These are phyloP conservation scores for Teratosphaeria nubilosa DNA, from an alignment of 2,329 filamentous ascomycete genomes.

Conservation along the genomic window DNA sequence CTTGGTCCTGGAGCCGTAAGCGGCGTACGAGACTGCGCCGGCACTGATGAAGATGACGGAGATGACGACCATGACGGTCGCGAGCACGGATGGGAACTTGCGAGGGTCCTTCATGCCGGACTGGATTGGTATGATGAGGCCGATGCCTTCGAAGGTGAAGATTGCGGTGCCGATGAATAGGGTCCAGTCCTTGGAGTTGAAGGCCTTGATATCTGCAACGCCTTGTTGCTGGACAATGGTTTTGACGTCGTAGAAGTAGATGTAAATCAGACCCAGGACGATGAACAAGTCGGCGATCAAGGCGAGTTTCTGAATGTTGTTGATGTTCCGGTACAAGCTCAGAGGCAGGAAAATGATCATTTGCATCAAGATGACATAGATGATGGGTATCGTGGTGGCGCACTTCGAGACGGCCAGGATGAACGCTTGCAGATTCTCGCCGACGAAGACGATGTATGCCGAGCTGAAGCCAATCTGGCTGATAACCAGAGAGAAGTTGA, in stretches of 20 bases:
- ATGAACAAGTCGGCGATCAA: conserved; percentile 92
- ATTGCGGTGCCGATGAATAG: conserved; percentile 98
- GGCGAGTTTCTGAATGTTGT: conserved; percentile 91
- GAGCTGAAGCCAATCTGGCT: conserved; percentile 93
- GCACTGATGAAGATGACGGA: conserved; percentile 83
- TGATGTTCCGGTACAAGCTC: conserved; percentile 89
- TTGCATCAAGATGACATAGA: conserved; percentile 85
- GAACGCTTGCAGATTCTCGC: conserved; percentile 90
- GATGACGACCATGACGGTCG: conserved; percentile 88
- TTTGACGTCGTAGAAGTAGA: conserved; percentile 89
- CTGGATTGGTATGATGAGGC: conserved; percentile 95
- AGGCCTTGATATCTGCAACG: conserved; percentile 74
- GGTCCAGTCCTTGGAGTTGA: conserved; percentile 89
- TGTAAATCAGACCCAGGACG: conserved; percentile 77
- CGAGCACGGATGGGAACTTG: conserved; percentile 84
- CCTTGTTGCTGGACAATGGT: conserved; percentile 66
- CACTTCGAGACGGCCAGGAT: conserved; percentile 86
- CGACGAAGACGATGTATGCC: conserved; percentile 94
- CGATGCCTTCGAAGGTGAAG: conserved; percentile 97
- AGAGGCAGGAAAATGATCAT: conserved; percentile 92
- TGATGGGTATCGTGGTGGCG: conserved; percentile 73
- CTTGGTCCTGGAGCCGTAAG: conserved; percentile 89
- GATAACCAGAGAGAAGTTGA: conserved; percentile 84
- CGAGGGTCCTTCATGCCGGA: conserved; percentile 87
- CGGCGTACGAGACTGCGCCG: conserved; percentile 88